Evolutionary conservation across 2,329 filamentous ascomycete genomes (phyloP), one percentile per base, ranked within the genome.

Genomic region (Myriosclerotinia scirpicola): DNA sequence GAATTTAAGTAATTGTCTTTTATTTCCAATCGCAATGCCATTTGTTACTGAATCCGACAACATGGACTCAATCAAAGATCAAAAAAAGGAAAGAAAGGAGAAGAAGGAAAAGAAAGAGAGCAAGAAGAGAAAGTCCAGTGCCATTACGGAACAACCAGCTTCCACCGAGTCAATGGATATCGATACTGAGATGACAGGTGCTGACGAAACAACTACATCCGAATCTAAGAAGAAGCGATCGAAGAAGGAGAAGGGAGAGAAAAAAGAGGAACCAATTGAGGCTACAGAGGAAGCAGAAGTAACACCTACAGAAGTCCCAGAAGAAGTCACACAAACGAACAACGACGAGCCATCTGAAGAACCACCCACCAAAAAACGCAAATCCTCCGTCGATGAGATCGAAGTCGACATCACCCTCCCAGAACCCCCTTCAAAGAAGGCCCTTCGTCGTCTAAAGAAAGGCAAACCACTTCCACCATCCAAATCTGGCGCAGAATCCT

Each of bases 351-450:
- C 46, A 38, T 56, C 53, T 2, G 66, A 71, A 52, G 61, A 69
- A 30, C 70, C 68, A n/a, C 71, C 74, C n/a, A 67, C 71, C 11
- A 77, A 77, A 68, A 92, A 96, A 81, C 90, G 91, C 78, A 95
- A 94, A 79, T 81, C 87, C 60, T 79, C 79, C 22, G 77, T 75
- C 48, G 85, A 88, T 58, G 90, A 93, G 74, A 90, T 99, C 75
- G 92, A 96, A 78, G 93, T 99, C 76, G 92, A 99, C 77, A 81
- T 99, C 69, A 84, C 82, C 70, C 88, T 91, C n/a, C 95, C 95
- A 36, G 93, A 98, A 76, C 95, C 95, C 26, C 92, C 92, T 1
- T 98, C 95, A 44, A 99, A 98, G 79, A 96, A 95, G 77, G 93
- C 92, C 69, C 87, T 93, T 72, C 92, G 95, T 76, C 89, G 89